Evolutionary conservation across 441 rosid genomes (phyloP).

Genomic region (Melastoma candidum): DNA sequence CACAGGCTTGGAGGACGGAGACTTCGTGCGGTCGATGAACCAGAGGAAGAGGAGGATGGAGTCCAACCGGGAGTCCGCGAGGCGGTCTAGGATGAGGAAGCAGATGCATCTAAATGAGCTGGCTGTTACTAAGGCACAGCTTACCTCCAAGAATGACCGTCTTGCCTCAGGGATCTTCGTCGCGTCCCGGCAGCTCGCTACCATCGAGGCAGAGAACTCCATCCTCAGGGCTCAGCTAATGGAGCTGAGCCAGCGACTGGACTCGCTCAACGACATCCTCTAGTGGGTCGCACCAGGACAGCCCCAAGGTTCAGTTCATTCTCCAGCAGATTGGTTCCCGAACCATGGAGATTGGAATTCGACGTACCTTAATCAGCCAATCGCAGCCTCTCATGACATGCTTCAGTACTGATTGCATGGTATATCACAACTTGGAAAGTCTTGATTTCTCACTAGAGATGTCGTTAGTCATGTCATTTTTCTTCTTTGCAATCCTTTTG

Average conservation of each 20-base stretch:
- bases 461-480: too few relatives aligned
- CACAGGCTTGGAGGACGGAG: slow-evolving; percentile 10
- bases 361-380: slow-evolving; percentile 3
- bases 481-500: too few relatives aligned
- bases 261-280: slow-evolving; percentile 16
- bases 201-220: slow-evolving; percentile 17
- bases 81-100: slow-evolving; percentile 19
- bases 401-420: slow-evolving; percentile 2
- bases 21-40: neutral
- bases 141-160: slow-evolving; percentile 8
- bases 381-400: slow-evolving; percentile 4
- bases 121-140: neutral
- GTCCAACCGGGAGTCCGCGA: slow-evolving; percentile 19
- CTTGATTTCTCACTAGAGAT: too few relatives aligned
- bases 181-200: slow-evolving; percentile 5
- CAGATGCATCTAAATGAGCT: slow-evolving; percentile 9
- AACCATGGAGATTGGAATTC: neutral
- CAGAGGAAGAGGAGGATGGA: slow-evolving; percentile 19
- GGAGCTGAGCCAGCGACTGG: slow-evolving; percentile 13
- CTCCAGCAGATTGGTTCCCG: neutral
- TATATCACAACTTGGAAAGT: too few relatives aligned
- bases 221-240: slow-evolving; percentile 13
- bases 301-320: neutral
- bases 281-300: too few relatives aligned
- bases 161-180: slow-evolving; percentile 4